Percentiles rank a stretch among this genome's conserved stretches.
Evolutionary conservation across 129 eudicot species (phyloP).

Genomic region (Pseudognaphalium luteoalbum): DNA sequence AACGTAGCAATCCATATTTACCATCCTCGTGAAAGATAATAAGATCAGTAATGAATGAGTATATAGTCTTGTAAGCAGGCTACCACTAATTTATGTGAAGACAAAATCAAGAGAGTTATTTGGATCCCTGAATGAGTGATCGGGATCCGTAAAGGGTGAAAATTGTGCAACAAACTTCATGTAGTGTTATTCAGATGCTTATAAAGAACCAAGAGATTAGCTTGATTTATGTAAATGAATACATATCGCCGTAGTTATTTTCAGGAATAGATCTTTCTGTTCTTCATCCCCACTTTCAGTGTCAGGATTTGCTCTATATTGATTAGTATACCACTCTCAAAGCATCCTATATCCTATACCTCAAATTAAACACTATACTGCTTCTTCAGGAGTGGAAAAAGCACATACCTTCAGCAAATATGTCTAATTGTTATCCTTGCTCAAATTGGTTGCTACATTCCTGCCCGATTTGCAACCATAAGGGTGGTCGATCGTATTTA

Average conservation of each 20-base stretch:
- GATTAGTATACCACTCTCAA: slow-evolving; percentile 18
- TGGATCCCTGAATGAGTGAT: slow-evolving; percentile 1
- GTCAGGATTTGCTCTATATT: neutral
- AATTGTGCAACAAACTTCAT: neutral
- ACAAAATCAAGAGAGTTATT: neutral
- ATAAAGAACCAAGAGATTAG: slow-evolving; percentile 14
- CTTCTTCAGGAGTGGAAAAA: slow-evolving; percentile 93
- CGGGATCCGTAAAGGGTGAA: neutral
- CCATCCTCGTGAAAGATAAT: too few species aligned
- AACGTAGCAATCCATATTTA: slow-evolving; percentile 6
- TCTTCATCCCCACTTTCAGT: slow-evolving; percentile 11
- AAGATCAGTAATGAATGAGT: too few species aligned
- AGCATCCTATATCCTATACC: slow-evolving; percentile 17
- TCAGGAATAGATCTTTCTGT: slow-evolving; percentile 7
- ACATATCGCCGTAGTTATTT: neutral
- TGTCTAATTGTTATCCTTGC: slow-evolving; percentile 92
- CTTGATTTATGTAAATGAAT: slow-evolving; percentile 6
- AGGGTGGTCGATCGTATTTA: slow-evolving; percentile 93
- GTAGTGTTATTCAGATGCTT: neutral
- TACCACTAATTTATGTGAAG: neutral
- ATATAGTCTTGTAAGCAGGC: too few species aligned
- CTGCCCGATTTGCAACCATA: slow-evolving; percentile 88
- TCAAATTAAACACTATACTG: slow-evolving; percentile 12
- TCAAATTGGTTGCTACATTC: slow-evolving; percentile 97
- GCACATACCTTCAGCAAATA: slow-evolving; percentile 96